These are phyloP conservation scores for Centrapalus pauciflorus DNA, from an alignment of 129 eudicot species.

Conservation along the genomic window DNA sequence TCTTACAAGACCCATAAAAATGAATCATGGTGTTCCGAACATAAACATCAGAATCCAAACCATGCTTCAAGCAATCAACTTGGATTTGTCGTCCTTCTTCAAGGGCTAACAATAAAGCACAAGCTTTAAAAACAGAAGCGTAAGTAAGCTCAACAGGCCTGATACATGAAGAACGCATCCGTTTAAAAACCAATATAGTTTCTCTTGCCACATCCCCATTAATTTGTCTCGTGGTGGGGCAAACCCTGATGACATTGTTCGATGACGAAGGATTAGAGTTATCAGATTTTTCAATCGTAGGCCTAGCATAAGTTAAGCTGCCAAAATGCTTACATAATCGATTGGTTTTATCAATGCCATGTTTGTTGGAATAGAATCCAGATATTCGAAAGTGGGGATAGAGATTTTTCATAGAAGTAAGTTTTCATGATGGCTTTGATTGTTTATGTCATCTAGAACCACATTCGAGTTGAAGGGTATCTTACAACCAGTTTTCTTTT, in stretches of 20 bases:
- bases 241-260: constrained; percentile 33
- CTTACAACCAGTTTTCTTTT: no score
- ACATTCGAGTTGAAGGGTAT: constrained; percentile 17
- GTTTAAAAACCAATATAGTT: constrained; percentile 33
- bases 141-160: constrained; percentile 40
- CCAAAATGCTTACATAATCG: constrained; percentile 21
- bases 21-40: constrained; percentile 52
- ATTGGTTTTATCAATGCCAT: constrained; percentile 18
- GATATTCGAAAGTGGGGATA: constrained; percentile 26
- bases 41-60: constrained; percentile 44
- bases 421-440: constrained; percentile 17
- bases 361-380: constrained; percentile 12
- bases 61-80: constrained; percentile 47
- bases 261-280: constrained; percentile 20
- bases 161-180: constrained; percentile 28
- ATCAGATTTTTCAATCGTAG: neutral
- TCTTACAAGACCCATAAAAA: constrained; percentile 48
- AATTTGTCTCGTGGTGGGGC: constrained; percentile 13
- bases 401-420: constrained; percentile 14
- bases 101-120: constrained; percentile 40
- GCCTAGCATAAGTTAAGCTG: constrained; percentile 15
- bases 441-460: neutral
- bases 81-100: constrained; percentile 55
- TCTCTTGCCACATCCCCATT: constrained; percentile 13
- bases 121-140: constrained; percentile 56